Conservation (phyloP, 2,329 filamentous ascomycete genomes). For the Dactylellina haptotyla region DNA sequence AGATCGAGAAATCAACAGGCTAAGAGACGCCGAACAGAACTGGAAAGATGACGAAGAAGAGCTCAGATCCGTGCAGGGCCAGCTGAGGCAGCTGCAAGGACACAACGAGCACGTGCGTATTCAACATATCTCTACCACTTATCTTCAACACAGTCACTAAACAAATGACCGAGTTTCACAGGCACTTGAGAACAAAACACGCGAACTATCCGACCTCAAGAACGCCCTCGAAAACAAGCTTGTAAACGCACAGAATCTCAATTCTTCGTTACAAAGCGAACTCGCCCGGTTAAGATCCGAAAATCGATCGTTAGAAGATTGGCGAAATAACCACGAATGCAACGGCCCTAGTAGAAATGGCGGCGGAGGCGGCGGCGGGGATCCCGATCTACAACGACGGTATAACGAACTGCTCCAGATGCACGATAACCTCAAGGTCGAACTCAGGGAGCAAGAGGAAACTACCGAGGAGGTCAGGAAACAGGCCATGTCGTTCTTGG, state of each 20-base stretch:
- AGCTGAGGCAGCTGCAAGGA: conserved; percentile 23
- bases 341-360: conserved; percentile 23
- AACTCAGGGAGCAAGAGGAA: conserved; percentile 75
- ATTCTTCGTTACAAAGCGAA: conserved; percentile 80
- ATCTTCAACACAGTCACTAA: too few relatives aligned
- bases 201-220: conserved; percentile 74
- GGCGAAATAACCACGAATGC: conserved; percentile 59
- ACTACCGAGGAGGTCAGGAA: conserved; percentile 85
- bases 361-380: conserved; percentile 58
- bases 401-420: conserved; percentile 68
- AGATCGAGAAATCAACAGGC: conserved; percentile 73
- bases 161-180: too few relatives aligned
- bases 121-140: too few relatives aligned
- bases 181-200: conserved; percentile 46
- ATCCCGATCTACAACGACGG: conserved; percentile 71
- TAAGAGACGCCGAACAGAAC: conserved; percentile 69
- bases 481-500: conserved; percentile 83
- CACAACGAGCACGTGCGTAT: conserved; percentile 45
- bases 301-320: conserved; percentile 70
- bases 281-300: conserved; percentile 77
- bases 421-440: conserved; percentile 74
- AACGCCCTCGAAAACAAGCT: conserved; percentile 77
- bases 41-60: conserved; percentile 61
- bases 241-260: conserved; percentile 77
- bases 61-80: conserved; percentile 59